A percentile compares a stretch with the other conserved stretches of the same genome.
Conservation (phyloP, 768 basidiomycete genomes). For the Hygrophorus russula region DNA sequence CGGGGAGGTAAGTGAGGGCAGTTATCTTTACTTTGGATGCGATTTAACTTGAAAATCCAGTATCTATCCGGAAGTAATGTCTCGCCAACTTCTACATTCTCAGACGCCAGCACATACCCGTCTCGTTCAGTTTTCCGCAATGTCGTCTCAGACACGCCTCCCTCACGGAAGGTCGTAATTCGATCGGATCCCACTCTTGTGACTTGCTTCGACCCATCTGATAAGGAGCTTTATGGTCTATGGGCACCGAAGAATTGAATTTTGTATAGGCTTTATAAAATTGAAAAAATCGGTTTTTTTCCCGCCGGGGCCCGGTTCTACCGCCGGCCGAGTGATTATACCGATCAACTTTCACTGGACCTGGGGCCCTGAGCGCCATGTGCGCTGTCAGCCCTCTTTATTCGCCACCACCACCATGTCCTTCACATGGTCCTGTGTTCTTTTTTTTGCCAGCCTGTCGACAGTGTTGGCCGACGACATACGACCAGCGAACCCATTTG, state of each 20-base stretch:
- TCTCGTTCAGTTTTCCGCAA: conserved; percentile 21
- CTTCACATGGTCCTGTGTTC: too few relatives aligned
- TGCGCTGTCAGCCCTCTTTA: too few relatives aligned
- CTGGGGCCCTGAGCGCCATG: too few relatives aligned
- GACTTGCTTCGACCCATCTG: conserved; percentile 66
- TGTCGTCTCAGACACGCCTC: conserved; percentile 12
- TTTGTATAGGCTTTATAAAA: too few relatives aligned
- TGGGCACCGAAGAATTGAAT: conserved; percentile 50
- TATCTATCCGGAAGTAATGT: conserved; percentile 5
- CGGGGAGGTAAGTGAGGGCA: conserved; percentile 8
- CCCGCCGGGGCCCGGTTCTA: too few relatives aligned
- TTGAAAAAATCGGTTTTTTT: too few relatives aligned
- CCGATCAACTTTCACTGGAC: too few relatives aligned
- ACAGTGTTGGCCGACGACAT: too few relatives aligned
- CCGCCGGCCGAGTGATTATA: too few relatives aligned
- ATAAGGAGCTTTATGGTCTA: conserved; percentile 67
- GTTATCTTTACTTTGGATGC: neutral
- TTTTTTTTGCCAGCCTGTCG: too few relatives aligned
- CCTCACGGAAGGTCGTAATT: conserved; percentile 30
- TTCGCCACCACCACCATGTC: too few relatives aligned
- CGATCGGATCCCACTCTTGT: conserved; percentile 56
- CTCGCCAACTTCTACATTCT: conserved; percentile 24
- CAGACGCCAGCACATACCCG: conserved; percentile 18
- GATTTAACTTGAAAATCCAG: conserved; percentile 1
- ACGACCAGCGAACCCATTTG: too few relatives aligned